These are phyloP conservation scores for Alternaria rosae DNA, from an alignment of 2,329 filamentous ascomycete genomes.

Conservation along the genomic window DNA sequence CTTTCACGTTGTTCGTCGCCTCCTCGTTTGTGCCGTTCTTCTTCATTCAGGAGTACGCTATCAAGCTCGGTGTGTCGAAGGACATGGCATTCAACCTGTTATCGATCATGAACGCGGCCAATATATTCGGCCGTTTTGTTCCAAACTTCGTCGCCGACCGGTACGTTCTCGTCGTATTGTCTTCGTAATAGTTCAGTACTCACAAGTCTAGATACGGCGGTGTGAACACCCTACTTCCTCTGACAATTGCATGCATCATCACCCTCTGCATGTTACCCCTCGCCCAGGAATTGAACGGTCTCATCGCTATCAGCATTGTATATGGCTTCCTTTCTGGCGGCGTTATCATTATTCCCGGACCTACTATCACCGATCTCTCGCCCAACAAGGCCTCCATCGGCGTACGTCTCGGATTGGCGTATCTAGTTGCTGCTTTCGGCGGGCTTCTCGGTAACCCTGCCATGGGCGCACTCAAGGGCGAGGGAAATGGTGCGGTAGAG, in stretches of 20 bases:
- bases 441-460: slow-evolving; percentile 62
- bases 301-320: slow-evolving; percentile 45
- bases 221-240: slow-evolving; percentile 51
- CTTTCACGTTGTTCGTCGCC: slow-evolving; percentile 25
- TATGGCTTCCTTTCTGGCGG: slow-evolving; percentile 55
- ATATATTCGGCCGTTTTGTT: slow-evolving; percentile 52
- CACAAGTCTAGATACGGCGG: slow-evolving; percentile 13
- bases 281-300: slow-evolving; percentile 33
- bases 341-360: slow-evolving; percentile 51
- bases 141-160: slow-evolving; percentile 53
- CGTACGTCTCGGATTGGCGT: slow-evolving; percentile 61
- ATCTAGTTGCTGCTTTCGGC: slow-evolving; percentile 58
- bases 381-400: slow-evolving; percentile 51
- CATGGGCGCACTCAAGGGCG: slow-evolving; percentile 57
- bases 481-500: slow-evolving; percentile 45
- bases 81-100: slow-evolving; percentile 69
- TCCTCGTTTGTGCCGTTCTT: slow-evolving; percentile 28
- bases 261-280: slow-evolving; percentile 39
- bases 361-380: slow-evolving; percentile 49
- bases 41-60: slow-evolving; percentile 31
- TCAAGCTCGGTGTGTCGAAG: slow-evolving; percentile 29
- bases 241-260: slow-evolving; percentile 43
- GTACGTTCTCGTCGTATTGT: slow-evolving; percentile 1
- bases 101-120: slow-evolving; percentile 68
- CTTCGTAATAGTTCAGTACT: not conserved